Conservation (phyloP, 495 filamentous ascomycete species). For the Podospora fimiseda region DNA sequence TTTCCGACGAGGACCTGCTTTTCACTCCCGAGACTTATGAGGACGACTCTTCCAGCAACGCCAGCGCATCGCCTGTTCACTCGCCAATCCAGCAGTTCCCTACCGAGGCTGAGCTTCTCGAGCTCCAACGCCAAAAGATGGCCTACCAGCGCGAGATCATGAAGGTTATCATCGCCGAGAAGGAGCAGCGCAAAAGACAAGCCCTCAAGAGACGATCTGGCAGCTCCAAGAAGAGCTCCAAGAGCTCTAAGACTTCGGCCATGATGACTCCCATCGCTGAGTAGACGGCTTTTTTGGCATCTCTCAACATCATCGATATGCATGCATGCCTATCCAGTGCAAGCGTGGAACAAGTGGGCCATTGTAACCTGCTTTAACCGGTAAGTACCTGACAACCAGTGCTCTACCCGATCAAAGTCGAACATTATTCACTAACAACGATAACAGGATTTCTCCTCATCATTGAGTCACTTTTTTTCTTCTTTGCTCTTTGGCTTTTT, state of each 20-base stretch:
- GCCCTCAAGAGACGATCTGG: constrained; percentile 29
- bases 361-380: not conserved
- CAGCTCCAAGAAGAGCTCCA: constrained; percentile 37
- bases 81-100: constrained; percentile 17
- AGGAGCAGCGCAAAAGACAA: constrained; percentile 37
- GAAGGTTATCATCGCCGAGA: constrained; percentile 38
- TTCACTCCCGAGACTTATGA: constrained; percentile 27
- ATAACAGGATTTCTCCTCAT: not conserved
- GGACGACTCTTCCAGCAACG: constrained; percentile 41
- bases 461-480: not conserved
- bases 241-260: constrained; percentile 39
- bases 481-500: too few relatives aligned
- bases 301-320: constrained; percentile 19
- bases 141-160: constrained; percentile 42
- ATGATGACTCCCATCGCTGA: constrained; percentile 48
- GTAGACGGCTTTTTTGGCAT: constrained; percentile 1
- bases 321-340: not conserved
- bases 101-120: constrained; percentile 36
- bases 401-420: constrained; percentile 12
- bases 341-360: not conserved
- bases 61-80: constrained; percentile 36
- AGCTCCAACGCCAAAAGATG: constrained; percentile 38
- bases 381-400: constrained; percentile 1
- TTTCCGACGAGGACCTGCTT: constrained; percentile 46
- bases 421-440: constrained; percentile 1